A percentile compares a stretch with the other conserved stretches of the same genome.
These are phyloP conservation scores for Fusarium sulawesiense DNA, from an alignment of 2,329 filamentous ascomycete species.

Conservation along the genomic window DNA sequence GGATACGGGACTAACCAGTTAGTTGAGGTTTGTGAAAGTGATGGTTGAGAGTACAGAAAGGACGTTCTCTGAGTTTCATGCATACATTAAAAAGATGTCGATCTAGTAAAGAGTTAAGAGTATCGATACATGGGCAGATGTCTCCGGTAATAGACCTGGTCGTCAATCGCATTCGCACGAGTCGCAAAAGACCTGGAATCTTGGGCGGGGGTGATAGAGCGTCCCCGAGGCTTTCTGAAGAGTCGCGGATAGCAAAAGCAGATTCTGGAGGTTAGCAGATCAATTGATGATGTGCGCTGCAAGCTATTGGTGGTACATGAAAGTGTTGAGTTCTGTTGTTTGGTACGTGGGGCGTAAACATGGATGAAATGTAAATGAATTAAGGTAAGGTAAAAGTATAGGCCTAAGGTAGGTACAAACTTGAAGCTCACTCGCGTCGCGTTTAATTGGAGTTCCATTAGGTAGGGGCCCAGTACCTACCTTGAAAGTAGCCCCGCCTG, in stretches of 20 bases:
- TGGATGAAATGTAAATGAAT: slow-evolving; percentile 8
- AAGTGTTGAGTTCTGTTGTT: background rate
- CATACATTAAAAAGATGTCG: background rate
- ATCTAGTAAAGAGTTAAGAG: background rate
- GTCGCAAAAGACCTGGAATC: slow-evolving; percentile 17
- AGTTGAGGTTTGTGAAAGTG: background rate
- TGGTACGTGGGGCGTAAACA: slow-evolving; percentile 20
- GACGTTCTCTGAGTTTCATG: background rate
- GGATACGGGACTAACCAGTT: background rate
- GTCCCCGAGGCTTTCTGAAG: background rate
- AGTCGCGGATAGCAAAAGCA: slow-evolving; percentile 11
- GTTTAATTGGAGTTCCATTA: slow-evolving; percentile 19
- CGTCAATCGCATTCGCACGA: background rate
- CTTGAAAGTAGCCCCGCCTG: too few relatives aligned
- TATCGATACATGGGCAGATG: slow-evolving; percentile 3
- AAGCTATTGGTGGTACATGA: background rate
- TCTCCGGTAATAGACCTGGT: background rate
- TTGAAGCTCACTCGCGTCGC: slow-evolving; percentile 30
- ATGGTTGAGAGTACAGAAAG: background rate
- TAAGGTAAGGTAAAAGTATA: background rate
- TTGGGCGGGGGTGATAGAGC: background rate
- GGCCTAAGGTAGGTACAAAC: background rate
- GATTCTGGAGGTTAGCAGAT: background rate
- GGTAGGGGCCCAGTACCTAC: too few relatives aligned
- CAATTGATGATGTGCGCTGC: background rate